Percentiles rank a stretch among this genome's conserved stretches.
These are phyloP conservation scores for Petrea volubilis DNA, from an alignment of 257 asterid species.

Conservation along the genomic window DNA sequence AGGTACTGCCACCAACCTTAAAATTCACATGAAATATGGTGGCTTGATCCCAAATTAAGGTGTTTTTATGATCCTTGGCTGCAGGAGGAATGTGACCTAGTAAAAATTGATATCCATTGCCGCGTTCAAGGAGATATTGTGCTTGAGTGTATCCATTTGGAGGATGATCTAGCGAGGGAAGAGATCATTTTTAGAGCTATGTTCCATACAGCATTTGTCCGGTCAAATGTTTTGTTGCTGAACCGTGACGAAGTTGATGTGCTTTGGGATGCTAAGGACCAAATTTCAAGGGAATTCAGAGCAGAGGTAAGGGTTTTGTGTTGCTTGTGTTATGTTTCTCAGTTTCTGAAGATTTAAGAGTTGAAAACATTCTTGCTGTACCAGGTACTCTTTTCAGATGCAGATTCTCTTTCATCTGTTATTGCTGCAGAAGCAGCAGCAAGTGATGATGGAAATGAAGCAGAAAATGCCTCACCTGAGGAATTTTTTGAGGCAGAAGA, in stretches of 20 bases:
- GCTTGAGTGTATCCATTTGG: slow-evolving; percentile 90
- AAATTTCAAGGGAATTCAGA: slow-evolving; percentile 75
- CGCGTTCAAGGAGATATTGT: slow-evolving; percentile 92
- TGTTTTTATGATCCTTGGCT: slow-evolving; percentile 31
- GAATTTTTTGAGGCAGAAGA: slow-evolving; percentile 98
- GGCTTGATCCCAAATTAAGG: slow-evolving; percentile 19
- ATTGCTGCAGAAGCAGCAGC: slow-evolving; percentile 50
- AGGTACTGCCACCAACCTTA: slow-evolving; percentile 56
- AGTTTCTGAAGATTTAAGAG: slow-evolving; percentile 39
- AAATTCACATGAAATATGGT: slow-evolving; percentile 21
- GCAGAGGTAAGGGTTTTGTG: slow-evolving; percentile 74
- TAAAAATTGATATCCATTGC: slow-evolving; percentile 71
- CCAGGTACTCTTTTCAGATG: slow-evolving; percentile 92
- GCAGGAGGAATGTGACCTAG: slow-evolving; percentile 92
- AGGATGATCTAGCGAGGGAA: slow-evolving; percentile 81
- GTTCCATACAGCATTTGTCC: slow-evolving; percentile 91
- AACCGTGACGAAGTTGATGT: slow-evolving; percentile 90
- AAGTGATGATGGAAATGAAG: slow-evolving; percentile 69
- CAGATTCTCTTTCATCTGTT: slow-evolving; percentile 66
- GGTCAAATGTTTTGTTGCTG: slow-evolving; percentile 79
- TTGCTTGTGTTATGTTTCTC: slow-evolving; percentile 34
- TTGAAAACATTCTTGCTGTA: slow-evolving; percentile 49
- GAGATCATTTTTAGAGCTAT: slow-evolving; percentile 87
- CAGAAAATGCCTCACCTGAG: slow-evolving; percentile 72
- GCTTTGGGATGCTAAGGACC: slow-evolving; percentile 86